phyloP scores from a whole-genome alignment of 2,329 filamentous ascomycete genomes.

The Sordariomycetes sp. region DNA sequence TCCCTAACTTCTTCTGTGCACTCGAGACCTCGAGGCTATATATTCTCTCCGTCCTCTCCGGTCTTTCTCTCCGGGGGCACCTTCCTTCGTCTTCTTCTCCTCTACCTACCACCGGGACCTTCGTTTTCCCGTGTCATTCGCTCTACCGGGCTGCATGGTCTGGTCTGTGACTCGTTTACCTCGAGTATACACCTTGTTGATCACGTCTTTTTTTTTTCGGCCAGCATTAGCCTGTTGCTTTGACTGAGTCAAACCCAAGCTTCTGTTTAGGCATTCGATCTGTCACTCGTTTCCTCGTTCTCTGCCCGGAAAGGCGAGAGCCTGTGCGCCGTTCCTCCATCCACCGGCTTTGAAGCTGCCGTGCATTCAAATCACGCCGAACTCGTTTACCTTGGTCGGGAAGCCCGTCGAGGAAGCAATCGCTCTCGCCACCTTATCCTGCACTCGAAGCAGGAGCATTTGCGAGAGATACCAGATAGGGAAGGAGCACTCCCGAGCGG shows the following conservation, averaged over 20 bases:
- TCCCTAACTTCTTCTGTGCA: not conserved
- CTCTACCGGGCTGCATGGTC: slow-evolving; percentile 18
- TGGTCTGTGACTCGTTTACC: slow-evolving; percentile 26
- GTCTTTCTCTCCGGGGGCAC: slow-evolving; percentile 12
- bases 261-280: slow-evolving; percentile 10
- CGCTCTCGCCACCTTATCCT: not conserved
- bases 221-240: not conserved
- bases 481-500: not conserved
- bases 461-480: not conserved
- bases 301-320: not conserved
- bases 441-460: not conserved
- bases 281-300: slow-evolving; percentile 6
- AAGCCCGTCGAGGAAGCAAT: not conserved
- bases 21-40: slow-evolving; percentile 21
- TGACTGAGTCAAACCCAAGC: not conserved
- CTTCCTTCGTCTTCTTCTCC: not conserved
- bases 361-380: not conserved
- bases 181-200: slow-evolving; percentile 10
- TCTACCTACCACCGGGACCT: slow-evolving; percentile 8
- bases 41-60: slow-evolving; percentile 30
- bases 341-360: not conserved
- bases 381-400: not conserved
- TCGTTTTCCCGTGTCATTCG: slow-evolving; percentile 14
- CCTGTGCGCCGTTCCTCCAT: not conserved
- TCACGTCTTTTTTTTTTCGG: slow-evolving; percentile 4